phyloP scores from a whole-genome alignment of 163 green algal species.

The Prototheca cutis region DNA sequence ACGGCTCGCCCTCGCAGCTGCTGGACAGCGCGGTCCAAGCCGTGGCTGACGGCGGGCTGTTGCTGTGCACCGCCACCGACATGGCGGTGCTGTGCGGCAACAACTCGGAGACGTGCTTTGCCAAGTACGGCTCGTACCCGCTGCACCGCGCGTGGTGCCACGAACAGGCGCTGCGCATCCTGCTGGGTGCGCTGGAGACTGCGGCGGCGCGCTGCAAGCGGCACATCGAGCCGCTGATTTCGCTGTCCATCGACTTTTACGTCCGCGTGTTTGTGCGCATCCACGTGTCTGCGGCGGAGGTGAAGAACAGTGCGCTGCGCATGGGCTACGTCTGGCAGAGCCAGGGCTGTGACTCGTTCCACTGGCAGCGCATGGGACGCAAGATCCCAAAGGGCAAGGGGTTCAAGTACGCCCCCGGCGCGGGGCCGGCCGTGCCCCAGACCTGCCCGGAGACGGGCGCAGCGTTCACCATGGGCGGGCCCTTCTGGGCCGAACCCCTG shows the following conservation, averaged over 20 bases:
- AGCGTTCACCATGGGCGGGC: constrained; percentile 79
- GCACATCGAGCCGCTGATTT: constrained; percentile 88
- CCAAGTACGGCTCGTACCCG: constrained; percentile 92
- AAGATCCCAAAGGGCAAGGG: constrained; percentile 23
- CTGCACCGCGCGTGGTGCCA: constrained; percentile 88
- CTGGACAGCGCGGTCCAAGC: constrained; percentile 86
- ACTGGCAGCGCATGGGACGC: constrained; percentile 56
- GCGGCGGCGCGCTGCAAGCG: constrained; percentile 71
- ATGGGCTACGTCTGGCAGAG: constrained; percentile 88
- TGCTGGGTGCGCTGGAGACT: constrained; percentile 78
- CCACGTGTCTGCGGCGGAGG: constrained; percentile 51
- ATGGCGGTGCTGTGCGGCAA: constrained; percentile 98
- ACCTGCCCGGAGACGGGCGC: constrained; percentile 75
- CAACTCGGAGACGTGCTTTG: constrained; percentile 83
- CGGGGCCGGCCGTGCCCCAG: constrained; percentile 54
- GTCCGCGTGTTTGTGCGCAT: constrained; percentile 92
- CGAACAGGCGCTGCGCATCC: constrained; percentile 87
- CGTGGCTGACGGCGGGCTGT: constrained; percentile 84
- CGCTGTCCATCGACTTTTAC: constrained; percentile 94
- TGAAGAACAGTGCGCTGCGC: constrained; percentile 62
- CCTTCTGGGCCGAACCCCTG: constrained; percentile 83
- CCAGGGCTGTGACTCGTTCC: constrained; percentile 73
- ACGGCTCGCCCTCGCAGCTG: constrained; percentile 80
- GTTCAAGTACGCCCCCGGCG: constrained; percentile 48
- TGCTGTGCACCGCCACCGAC: constrained; percentile 94